phyloP scores from a whole-genome alignment of 176 grass and related monocot species.

The Rhynchospora breviuscula region DNA sequence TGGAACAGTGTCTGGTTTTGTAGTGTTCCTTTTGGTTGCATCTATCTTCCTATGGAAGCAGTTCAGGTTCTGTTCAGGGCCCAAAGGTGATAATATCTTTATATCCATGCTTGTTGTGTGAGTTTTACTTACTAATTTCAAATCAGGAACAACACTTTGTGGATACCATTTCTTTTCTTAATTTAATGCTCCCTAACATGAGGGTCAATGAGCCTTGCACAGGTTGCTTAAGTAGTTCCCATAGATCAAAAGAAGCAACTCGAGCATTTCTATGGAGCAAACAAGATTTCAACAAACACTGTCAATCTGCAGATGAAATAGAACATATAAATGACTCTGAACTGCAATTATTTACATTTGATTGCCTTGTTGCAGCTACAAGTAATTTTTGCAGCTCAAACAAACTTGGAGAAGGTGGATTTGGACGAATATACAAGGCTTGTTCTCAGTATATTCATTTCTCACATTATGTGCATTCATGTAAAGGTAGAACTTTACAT shows the following conservation, averaged over 20 bases:
- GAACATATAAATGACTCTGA: constrained; percentile 42
- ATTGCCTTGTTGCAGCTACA: constrained; percentile 42
- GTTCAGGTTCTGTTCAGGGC: constrained; percentile 27
- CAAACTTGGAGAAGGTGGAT: constrained; percentile 82
- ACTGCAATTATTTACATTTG: constrained; percentile 56
- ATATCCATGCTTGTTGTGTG: background rate
- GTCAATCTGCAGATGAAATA: constrained; percentile 22
- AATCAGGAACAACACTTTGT: background rate
- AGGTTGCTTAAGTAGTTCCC: background rate
- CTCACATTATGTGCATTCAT: background rate
- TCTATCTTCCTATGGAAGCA: constrained; percentile 59
- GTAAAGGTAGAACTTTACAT: background rate
- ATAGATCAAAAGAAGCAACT: background rate
- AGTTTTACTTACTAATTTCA: background rate
- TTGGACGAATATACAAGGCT: constrained; percentile 83
- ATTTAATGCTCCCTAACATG: too few relatives aligned
- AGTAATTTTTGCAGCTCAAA: constrained; percentile 47
- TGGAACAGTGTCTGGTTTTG: constrained; percentile 23
- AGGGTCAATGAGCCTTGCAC: background rate
- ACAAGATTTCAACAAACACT: constrained; percentile 25
- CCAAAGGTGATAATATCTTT: constrained; percentile 40
- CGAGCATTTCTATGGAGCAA: background rate
- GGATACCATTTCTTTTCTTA: too few relatives aligned
- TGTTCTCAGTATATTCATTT: background rate
- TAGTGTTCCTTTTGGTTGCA: constrained; percentile 37